Conservation (phyloP, 495 filamentous ascomycete genomes). For the Penicillium dipodomyicola region DNA sequence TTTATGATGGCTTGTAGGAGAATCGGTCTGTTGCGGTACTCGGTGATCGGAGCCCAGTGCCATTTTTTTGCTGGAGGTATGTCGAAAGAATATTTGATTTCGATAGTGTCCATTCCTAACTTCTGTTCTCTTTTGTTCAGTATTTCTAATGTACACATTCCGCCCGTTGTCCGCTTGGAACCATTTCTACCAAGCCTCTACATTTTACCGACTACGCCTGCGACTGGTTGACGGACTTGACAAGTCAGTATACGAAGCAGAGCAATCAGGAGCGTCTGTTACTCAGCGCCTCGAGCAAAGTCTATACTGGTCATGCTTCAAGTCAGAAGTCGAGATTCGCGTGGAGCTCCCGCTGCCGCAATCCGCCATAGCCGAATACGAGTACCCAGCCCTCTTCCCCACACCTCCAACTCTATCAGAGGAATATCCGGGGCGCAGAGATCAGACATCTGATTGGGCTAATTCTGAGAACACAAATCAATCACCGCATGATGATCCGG, state of each 20-base stretch:
- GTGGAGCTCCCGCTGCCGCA: slow-evolving; percentile 24
- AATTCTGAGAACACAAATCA: background rate
- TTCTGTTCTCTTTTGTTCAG: no score
- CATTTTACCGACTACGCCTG: slow-evolving; percentile 12
- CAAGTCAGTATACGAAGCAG: background rate
- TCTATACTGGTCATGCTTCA: slow-evolving; percentile 36
- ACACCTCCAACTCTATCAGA: slow-evolving; percentile 19
- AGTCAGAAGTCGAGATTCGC: slow-evolving; percentile 33
- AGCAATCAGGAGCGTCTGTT: background rate
- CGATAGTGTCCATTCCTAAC: no score
- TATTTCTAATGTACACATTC: slow-evolving; percentile 23
- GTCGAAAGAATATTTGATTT: no score
- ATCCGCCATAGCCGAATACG: slow-evolving; percentile 12
- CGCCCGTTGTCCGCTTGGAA: slow-evolving; percentile 21
- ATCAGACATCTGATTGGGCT: slow-evolving; percentile 17
- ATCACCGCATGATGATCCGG: background rate
- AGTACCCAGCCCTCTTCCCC: slow-evolving; percentile 28
- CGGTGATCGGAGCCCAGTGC: slow-evolving; percentile 22
- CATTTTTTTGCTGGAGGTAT: slow-evolving; percentile 27
- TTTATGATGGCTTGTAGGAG: slow-evolving; percentile 13
- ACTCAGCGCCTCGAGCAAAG: slow-evolving; percentile 20
- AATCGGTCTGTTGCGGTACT: slow-evolving; percentile 16
- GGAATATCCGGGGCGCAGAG: background rate
- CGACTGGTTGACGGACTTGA: background rate
- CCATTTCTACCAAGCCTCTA: slow-evolving; percentile 26